Base-by-base conservation (phyloP, 371 early-diverging fungal species). In the Rhizopus arrhizus region DNA sequence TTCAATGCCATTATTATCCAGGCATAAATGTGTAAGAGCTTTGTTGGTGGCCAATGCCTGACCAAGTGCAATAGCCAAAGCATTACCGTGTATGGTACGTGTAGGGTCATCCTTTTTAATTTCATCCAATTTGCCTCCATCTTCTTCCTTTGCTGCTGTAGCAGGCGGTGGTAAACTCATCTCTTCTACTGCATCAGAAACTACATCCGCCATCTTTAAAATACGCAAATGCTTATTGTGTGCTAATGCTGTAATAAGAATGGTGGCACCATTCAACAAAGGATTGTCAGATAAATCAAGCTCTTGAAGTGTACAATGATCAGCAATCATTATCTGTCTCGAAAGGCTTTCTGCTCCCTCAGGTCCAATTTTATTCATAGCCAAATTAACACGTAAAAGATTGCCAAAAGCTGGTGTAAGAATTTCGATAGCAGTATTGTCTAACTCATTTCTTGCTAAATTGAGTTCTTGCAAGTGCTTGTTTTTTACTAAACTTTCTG, bases 261-360 rank as follows among this genome's bases (percentile, higher is more conserved):
- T 68, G 12, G 54, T 51, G 4, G 81, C 83, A 35, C 83, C 83
- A 16, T 75, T 73, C 36, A 77, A 68, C 31, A 85, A 58, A 11
- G 83, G 77, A 41, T 85, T 85, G 16, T 84, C 82, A 2, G 83
- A 83, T 22, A 86, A 33, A 61, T 86, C 82, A 15, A 86, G 64
- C 45, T 79, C 77, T 42, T 65, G 61, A 9, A 84, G 46, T 28
- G 70, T 63, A 13, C 57, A 42, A 13, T 13, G 3, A 8, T 52
- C 31, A 32, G 28, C 42, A 12, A 12, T 34, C 11, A 70, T 41
- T 12, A 61, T 40, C 3, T 75, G 61, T 38, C 56, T 32, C 0
- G 74, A 66, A 10, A 84, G 43, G 1, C 65, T 58, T 16, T 66
- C 54, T 0, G 77, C 77, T 4, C 83, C 82, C 1, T 43, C 41